Evolutionary conservation across 2,329 filamentous ascomycete species (phyloP).

Genomic region (Didymellaceae sp.): DNA sequence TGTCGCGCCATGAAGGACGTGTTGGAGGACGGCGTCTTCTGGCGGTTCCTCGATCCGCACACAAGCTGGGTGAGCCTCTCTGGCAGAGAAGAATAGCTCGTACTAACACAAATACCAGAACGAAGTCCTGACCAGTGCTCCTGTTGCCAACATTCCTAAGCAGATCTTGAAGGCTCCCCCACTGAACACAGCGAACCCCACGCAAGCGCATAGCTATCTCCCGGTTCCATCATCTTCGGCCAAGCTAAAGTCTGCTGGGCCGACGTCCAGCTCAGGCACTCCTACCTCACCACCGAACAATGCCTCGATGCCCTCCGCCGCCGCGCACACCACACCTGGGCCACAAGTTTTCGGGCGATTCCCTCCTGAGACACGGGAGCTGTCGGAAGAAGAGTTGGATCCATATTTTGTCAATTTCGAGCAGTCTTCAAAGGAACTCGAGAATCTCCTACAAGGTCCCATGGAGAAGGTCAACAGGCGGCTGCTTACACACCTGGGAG

Average conservation of each 20-base stretch:
- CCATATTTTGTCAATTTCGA: slow-evolving; percentile 97
- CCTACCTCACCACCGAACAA: slow-evolving; percentile 61
- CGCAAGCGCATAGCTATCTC: slow-evolving; percentile 82
- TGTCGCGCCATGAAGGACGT: slow-evolving; percentile 93
- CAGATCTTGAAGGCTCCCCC: slow-evolving; percentile 95
- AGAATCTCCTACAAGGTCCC: slow-evolving; percentile 83
- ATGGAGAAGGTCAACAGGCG: slow-evolving; percentile 97
- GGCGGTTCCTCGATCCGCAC: slow-evolving; percentile 96
- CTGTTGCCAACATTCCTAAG: slow-evolving; percentile 89
- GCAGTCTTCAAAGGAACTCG: slow-evolving; percentile 87
- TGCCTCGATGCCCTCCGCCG: slow-evolving; percentile 58
- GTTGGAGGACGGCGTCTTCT: slow-evolving; percentile 92
- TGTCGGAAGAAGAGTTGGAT: slow-evolving; percentile 90
- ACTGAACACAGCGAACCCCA: slow-evolving; percentile 90
- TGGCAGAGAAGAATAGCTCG: background rate
- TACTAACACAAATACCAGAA: slow-evolving; percentile 63
- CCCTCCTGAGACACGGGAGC: slow-evolving; percentile 74
- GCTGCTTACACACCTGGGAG: slow-evolving; percentile 82
- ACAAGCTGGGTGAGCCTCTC: slow-evolving; percentile 83
- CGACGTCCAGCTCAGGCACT: slow-evolving; percentile 57
- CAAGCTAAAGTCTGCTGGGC: slow-evolving; percentile 71
- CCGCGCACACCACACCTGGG: slow-evolving; percentile 64
- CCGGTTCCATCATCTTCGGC: slow-evolving; percentile 85
- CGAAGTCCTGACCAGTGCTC: slow-evolving; percentile 93
- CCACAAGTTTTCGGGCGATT: slow-evolving; percentile 78